Base-by-base conservation (phyloP, 371 early-diverging fungal genomes). In the Choanephora cucurbitarum region DNA sequence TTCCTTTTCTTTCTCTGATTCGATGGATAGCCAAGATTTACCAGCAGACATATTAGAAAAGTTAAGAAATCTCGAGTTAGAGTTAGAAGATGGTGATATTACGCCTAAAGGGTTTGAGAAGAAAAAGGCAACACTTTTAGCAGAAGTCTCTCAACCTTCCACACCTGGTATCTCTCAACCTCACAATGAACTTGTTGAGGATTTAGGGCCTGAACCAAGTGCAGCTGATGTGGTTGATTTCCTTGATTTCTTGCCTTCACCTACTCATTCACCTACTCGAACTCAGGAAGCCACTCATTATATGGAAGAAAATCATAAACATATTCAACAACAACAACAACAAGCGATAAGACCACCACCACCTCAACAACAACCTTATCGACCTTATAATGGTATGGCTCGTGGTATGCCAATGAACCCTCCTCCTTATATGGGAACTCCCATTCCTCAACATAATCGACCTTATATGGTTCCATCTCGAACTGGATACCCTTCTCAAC, bases 81-180 rank as follows among this genome's bases (percentile, higher is more conserved):
- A 87, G 64, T 72, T 79, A 28, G 80, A 73, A 43, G 87, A 89
- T 44, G 87, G 86, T 21, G 86, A 87, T 55, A 84, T 89, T 55
- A 89, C 89, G 15, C 66, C 79, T 54, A 87, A 89, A 62, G 89
- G 89, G 5, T 89, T 74, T 45, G 84, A 85, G 51, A 86, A 86
- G 68, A 81, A 82, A 51, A 67, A 75, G 31, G 70, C 72, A 28
- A 66, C 62, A 40, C 52, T 84, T 28, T 52, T 84, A 34, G 58
- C 66, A 15, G 43, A 37, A 22, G 21, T 51, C 19, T 44, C 54
- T 17, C 50, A 41, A 37, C 49, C 46, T 45, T 49, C 43, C 22
- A 47, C 63, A 8, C 57, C 62, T 19, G 41, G 41, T 14, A 23
- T 51, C 28, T 39, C 42, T 40, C 17, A 51, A 19, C 14, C n/a